Conservation (phyloP, 1,284 basidiomycete species). For the Cutaneotrichosporon mucoides region DNA sequence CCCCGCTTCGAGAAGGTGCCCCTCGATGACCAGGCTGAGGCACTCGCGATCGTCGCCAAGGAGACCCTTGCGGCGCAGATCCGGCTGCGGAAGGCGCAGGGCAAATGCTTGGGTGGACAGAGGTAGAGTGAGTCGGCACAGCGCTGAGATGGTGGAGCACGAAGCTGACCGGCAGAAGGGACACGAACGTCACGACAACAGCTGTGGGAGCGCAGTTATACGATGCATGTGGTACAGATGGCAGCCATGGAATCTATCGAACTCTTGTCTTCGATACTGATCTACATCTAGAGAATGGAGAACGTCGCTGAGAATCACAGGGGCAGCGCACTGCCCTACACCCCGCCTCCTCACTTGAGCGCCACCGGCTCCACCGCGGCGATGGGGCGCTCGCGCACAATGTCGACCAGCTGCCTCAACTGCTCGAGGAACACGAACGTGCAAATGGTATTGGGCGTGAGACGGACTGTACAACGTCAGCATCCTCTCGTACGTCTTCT, state of each 20-base stretch:
- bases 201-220: not conserved
- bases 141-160: too few relatives aligned
- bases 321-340: too few relatives aligned
- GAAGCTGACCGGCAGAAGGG: too few relatives aligned
- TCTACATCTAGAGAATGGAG: not conserved
- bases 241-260: not conserved
- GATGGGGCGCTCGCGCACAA: constrained; percentile 8
- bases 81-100: not conserved
- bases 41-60: constrained; percentile 11
- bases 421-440: constrained; percentile 50
- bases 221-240: constrained; percentile 6
- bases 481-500: not conserved
- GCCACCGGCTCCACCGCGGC: not conserved
- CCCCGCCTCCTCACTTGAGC: constrained; percentile 3
- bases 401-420: constrained; percentile 41
- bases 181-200: too few relatives aligned
- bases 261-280: not conserved
- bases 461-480: constrained; percentile 36
- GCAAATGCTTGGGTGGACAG: not conserved
- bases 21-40: constrained; percentile 12
- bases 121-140: too few relatives aligned
- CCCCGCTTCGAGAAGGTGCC: constrained; percentile 3
- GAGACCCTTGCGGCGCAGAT: not conserved
- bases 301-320: too few relatives aligned
- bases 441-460: constrained; percentile 51